These are phyloP conservation scores for Nicotiana tomentosiformis DNA, from an alignment of 257 asterid species.

Conservation along the genomic window DNA sequence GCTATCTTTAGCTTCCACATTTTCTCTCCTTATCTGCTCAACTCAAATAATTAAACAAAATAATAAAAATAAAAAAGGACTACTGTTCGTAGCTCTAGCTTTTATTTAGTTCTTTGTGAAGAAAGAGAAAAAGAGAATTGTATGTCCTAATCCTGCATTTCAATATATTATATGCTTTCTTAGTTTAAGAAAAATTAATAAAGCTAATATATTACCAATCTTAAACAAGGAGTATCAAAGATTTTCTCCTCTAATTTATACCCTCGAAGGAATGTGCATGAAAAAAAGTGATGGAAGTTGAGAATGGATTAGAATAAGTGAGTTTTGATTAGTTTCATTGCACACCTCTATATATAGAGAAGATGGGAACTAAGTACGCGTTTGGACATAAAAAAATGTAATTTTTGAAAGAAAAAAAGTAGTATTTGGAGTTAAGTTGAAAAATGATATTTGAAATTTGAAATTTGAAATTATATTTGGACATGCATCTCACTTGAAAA, in stretches of 20 bases:
- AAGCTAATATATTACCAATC: background rate
- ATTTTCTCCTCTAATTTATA: background rate
- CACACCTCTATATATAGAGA: background rate
- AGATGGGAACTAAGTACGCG: background rate
- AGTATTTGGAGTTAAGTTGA: too few species aligned
- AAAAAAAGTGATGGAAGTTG: background rate
- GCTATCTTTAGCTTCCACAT: conserved; percentile 50
- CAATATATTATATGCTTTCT: too few species aligned
- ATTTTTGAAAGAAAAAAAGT: too few species aligned
- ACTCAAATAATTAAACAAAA: background rate
- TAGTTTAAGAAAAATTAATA: too few species aligned
- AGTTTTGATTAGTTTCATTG: background rate
- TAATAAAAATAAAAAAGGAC: too few species aligned
- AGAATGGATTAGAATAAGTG: background rate
- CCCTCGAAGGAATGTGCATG: background rate
- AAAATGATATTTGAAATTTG: too few species aligned
- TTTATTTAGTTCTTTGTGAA: too few species aligned
- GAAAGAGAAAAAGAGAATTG: too few species aligned
- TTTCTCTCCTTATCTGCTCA: background rate
- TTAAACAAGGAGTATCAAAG: background rate
- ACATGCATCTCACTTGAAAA: too few species aligned
- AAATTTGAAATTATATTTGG: too few species aligned
- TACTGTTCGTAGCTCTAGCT: too few species aligned
- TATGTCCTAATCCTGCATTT: background rate
- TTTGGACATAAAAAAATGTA: too few species aligned